Percentiles rank a stretch among this genome's conserved stretches.
These are phyloP conservation scores for Termitomyces sp. DNA, from an alignment of 768 basidiomycete genomes.

Conservation along the genomic window DNA sequence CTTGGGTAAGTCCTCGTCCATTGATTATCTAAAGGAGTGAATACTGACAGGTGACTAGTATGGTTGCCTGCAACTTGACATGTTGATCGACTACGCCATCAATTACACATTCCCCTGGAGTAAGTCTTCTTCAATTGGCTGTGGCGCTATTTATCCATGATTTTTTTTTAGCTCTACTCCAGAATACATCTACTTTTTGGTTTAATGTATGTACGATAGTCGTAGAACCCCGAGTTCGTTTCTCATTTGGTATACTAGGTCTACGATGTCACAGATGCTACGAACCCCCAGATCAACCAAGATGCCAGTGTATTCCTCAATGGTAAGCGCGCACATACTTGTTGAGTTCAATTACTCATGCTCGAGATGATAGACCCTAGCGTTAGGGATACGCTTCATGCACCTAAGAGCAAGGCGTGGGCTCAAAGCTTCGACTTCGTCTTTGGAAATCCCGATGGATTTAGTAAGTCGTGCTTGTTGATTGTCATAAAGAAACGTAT, in stretches of 20 bases:
- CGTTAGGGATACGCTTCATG: constrained; percentile 63
- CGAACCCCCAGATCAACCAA: constrained; percentile 46
- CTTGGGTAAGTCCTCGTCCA: constrained; percentile 39
- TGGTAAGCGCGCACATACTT: constrained; percentile 34
- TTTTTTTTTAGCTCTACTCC: constrained; percentile 23
- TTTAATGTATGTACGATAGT: constrained; percentile 34
- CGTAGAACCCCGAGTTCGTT: not conserved
- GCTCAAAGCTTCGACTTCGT: constrained; percentile 33
- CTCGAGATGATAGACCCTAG: constrained; percentile 39
- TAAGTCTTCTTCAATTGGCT: constrained; percentile 12
- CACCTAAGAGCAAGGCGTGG: constrained; percentile 60
- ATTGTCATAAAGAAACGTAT: not conserved
- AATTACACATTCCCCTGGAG: constrained; percentile 72
- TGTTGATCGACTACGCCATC: constrained; percentile 68
- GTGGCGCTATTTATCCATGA: not conserved
- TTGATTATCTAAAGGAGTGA: not conserved
- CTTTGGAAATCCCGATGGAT: constrained; percentile 33
- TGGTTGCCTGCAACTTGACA: constrained; percentile 62
- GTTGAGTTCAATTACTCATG: not conserved
- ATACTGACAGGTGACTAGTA: constrained; percentile 37
- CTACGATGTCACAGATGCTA: constrained; percentile 57
- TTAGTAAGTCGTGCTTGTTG: constrained; percentile 22
- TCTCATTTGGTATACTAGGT: constrained; percentile 27
- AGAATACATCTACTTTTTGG: constrained; percentile 29
- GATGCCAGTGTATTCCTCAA: constrained; percentile 64